Evolutionary conservation across 805 yeast species (phyloP).

Genomic region (Saccharomycopsis sp.): DNA sequence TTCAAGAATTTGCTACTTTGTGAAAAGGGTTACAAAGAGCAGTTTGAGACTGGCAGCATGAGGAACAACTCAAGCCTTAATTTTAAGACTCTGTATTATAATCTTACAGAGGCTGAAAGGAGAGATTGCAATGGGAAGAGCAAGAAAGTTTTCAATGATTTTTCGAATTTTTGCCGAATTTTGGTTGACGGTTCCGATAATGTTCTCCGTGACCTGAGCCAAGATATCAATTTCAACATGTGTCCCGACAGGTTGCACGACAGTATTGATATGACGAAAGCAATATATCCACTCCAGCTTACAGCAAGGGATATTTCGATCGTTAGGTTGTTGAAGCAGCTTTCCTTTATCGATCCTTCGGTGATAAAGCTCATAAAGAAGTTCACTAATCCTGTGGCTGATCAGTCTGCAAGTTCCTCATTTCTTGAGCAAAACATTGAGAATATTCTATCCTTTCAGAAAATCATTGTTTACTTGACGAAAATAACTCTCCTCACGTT

Average conservation of each 20-base stretch:
- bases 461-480: conserved; percentile 8
- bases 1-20: conserved; percentile 12
- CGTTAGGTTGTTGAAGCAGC: conserved; percentile 6
- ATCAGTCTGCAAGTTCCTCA: background rate
- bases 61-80: conserved; percentile 17
- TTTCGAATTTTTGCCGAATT: conserved; percentile 11
- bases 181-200: conserved; percentile 1
- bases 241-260: conserved; percentile 5
- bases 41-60: conserved; percentile 13
- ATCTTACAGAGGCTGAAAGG: background rate
- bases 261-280: background rate
- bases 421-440: conserved; percentile 3
- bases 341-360: conserved; percentile 11
- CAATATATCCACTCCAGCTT: conserved; percentile 9
- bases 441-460: conserved; percentile 5
- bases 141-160: conserved; percentile 11
- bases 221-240: background rate
- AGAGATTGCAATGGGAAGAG: conserved; percentile 6
- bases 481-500: conserved; percentile 13
- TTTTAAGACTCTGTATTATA: conserved; percentile 12
- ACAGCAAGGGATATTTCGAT: conserved; percentile 9
- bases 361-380: conserved; percentile 6
- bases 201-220: background rate
- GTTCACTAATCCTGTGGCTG: no score
- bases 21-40: conserved; percentile 20